Evolutionary conservation across 225 moss, liverwort and hornwort genomes (phyloP).

Genomic region (Ulota crispa): DNA sequence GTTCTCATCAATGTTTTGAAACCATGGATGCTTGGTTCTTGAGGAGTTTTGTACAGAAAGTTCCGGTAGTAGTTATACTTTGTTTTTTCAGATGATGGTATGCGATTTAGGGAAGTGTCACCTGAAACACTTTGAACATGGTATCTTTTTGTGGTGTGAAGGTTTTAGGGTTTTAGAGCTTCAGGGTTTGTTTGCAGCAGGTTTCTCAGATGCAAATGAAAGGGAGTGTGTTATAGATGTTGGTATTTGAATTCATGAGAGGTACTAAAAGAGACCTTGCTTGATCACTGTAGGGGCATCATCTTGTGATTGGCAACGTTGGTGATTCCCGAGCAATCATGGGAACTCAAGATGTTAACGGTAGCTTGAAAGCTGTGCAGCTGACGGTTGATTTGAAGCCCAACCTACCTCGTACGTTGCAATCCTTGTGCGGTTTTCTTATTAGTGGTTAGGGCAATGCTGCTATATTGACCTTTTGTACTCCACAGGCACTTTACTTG

Average conservation of each 20-base stretch:
- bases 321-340: slow-evolving; percentile 60
- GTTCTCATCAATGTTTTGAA: no score
- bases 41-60: not conserved
- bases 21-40: not conserved
- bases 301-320: slow-evolving; percentile 56
- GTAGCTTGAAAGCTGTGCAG: slow-evolving; percentile 48
- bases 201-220: not conserved
- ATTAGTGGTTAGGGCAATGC: not conserved
- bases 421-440: slow-evolving; percentile 3
- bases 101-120: not conserved
- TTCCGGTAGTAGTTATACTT: not conserved
- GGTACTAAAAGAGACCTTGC: slow-evolving; percentile 14
- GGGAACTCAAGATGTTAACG: slow-evolving; percentile 44
- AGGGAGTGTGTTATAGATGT: not conserved
- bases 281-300: slow-evolving; percentile 40
- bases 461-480: not conserved
- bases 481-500: not conserved
- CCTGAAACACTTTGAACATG: not conserved
- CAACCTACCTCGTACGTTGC: slow-evolving; percentile 47
- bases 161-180: not conserved
- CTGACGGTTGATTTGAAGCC: slow-evolving; percentile 65
- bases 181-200: slow-evolving; percentile 1
- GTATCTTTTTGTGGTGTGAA: not conserved
- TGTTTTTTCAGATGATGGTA: not conserved
- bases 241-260: not conserved